Evolutionary conservation across 805 yeast species (phyloP).

Genomic region (Cyberlindnera misumaiensis): DNA sequence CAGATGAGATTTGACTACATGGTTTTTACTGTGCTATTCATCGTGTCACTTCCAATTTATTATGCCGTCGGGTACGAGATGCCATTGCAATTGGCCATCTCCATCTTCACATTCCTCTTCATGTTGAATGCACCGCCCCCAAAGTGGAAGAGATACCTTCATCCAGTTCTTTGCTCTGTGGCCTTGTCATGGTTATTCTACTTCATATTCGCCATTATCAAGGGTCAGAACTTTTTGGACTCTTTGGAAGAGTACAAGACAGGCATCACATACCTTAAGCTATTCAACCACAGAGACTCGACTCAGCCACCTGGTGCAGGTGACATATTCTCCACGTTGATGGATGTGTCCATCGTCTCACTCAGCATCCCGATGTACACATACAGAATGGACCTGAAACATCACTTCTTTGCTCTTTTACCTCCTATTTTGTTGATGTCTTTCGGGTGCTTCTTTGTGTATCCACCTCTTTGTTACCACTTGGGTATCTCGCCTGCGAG

Average conservation of each 20-base stretch:
- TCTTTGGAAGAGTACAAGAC: conserved; percentile 55
- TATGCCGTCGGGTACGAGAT: conserved; percentile 49
- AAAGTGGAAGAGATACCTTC: conserved; percentile 44
- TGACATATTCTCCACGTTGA: conserved; percentile 59
- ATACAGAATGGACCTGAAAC: conserved; percentile 55
- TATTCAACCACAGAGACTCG: conserved; percentile 36
- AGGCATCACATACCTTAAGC: conserved; percentile 55
- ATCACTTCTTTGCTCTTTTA: conserved; percentile 50
- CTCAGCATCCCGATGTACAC: conserved; percentile 73
- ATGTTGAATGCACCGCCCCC: conserved; percentile 41
- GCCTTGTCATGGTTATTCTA: conserved; percentile 56
- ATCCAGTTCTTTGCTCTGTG: conserved; percentile 67
- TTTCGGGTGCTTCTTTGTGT: conserved; percentile 53
- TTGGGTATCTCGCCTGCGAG: conserved; percentile 56
- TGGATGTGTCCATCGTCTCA: conserved; percentile 75
- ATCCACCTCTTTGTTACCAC: conserved; percentile 62
- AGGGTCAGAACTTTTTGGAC: conserved; percentile 40
- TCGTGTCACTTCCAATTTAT: conserved; percentile 55
- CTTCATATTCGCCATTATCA: conserved; percentile 53
- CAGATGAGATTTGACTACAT: conserved; percentile 49
- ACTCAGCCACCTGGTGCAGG: conserved; percentile 72
- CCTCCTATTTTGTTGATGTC: conserved; percentile 54
- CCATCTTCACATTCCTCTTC: conserved; percentile 48
- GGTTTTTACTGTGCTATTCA: conserved; percentile 38
- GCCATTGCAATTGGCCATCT: conserved; percentile 55